Base-by-base conservation (phyloP, 345 rosid species). In the Pelargonium nanum region DNA sequence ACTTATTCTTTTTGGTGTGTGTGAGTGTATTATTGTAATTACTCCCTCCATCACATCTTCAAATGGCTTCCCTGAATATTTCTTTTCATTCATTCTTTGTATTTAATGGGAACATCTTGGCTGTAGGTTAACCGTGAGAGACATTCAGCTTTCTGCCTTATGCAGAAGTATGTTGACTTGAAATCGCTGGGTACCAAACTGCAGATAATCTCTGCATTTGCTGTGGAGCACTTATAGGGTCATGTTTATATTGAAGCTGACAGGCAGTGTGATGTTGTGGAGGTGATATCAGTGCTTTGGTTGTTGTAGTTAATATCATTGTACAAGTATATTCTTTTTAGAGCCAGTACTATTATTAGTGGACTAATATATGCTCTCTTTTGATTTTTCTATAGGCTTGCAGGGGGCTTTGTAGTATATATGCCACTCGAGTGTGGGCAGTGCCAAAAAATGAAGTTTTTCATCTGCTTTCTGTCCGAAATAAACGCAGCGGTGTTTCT, bases 141-240 rank as follows among this genome's bases (percentile, higher is more conserved):
- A 73, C 86, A 81, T 65, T 84, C 83, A 0, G 90, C 78, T 28
- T 84, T 93, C 72, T 93, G 96, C 68, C 85, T 93, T 59, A 93
- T 87, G 97, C 96, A 87, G 83, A 93, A 93, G 67, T 93, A 78
- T 80, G 79, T 78, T n/a, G 92, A 89, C 75, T 26, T 89, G 77
- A 68, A 78, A 59, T 72, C 84, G 71, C 72, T 85, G 5, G 90
- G 85, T 55, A 75, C 61, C 64, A 84, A 77, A 51, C 57, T 93
- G 57, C 75, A 79, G 75, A 84, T 84, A 59, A 63, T 87, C 59
- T 87, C 97, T 62, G 96, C 82, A 34, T 85, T 89, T 67, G 62
- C 80, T 52, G 78, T 80, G 72, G 96, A 93, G 57, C 94, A 85
- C 65, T 58, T 83, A 32, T 87, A 89, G 77, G 94, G 99, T 62